phyloP scores from a whole-genome alignment of 805 yeast species.

The Saccharomycopsis guyanensis region DNA sequence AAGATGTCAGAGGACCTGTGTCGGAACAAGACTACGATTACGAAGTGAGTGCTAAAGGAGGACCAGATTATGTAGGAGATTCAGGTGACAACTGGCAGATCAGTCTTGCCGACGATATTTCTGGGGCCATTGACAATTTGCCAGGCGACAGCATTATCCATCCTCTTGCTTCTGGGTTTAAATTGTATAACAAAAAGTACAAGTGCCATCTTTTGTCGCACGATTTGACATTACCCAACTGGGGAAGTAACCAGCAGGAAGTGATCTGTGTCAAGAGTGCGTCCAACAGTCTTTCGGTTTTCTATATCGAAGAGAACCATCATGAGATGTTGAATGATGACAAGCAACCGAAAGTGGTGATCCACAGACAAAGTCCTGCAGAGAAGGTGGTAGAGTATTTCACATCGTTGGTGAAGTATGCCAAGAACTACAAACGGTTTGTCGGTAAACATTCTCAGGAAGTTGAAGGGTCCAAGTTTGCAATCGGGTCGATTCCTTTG shows the following conservation, averaged over 20 bases:
- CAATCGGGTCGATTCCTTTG: not conserved
- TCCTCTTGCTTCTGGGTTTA: constrained; percentile 65
- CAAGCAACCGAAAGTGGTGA: constrained; percentile 25
- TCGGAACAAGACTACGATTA: constrained; percentile 85
- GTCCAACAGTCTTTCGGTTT: constrained; percentile 54
- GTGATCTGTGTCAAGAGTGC: constrained; percentile 80
- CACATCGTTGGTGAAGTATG: constrained; percentile 21
- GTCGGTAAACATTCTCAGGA: constrained; percentile 28
- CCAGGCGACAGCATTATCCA: constrained; percentile 28
- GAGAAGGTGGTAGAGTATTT: constrained; percentile 23
- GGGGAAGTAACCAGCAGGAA: constrained; percentile 85
- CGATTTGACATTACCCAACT: constrained; percentile 62
- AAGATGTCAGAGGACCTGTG: constrained; percentile 68
- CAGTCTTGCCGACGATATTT: constrained; percentile 36
- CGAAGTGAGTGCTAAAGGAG: constrained; percentile 73
- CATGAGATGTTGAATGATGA: constrained; percentile 40
- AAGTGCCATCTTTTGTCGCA: constrained; percentile 73
- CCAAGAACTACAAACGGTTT: constrained; percentile 21
- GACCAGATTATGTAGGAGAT: constrained; percentile 51
- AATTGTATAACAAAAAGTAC: constrained; percentile 56
- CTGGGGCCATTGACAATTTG: constrained; percentile 29
- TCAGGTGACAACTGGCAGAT: constrained; percentile 65
- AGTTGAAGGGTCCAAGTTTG: not conserved
- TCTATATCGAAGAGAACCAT: constrained; percentile 63
- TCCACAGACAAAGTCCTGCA: constrained; percentile 20